Percentiles rank a stretch among this genome's conserved stretches.
These are phyloP conservation scores for Yamadazyma mexicana DNA, from an alignment of 1,139 yeast genomes.

Conservation along the genomic window DNA sequence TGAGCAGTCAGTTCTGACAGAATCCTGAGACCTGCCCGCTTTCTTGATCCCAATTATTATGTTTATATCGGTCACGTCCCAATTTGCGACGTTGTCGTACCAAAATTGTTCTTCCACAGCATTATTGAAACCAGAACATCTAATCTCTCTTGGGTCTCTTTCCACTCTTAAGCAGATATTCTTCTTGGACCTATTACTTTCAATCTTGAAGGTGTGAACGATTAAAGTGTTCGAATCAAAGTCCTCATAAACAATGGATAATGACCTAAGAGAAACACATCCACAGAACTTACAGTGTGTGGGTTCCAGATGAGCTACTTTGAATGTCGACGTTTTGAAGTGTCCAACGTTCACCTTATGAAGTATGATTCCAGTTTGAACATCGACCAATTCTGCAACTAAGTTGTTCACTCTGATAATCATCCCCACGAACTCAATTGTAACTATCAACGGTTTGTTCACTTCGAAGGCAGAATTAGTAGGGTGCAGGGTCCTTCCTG, in stretches of 20 bases:
- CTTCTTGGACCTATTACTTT: constrained; percentile 67
- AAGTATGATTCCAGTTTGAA: constrained; percentile 70
- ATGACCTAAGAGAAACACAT: constrained; percentile 73
- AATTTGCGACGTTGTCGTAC: constrained; percentile 64
- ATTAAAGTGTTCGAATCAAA: constrained; percentile 56
- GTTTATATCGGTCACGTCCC: constrained; percentile 79
- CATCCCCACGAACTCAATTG: constrained; percentile 61
- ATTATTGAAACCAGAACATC: constrained; percentile 82
- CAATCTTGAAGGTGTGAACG: constrained; percentile 71
- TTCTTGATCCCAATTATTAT: constrained; percentile 69
- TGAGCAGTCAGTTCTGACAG: too few species aligned
- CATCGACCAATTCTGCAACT: constrained; percentile 68
- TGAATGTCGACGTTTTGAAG: constrained; percentile 59
- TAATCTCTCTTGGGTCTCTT: constrained; percentile 86
- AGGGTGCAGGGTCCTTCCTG: neutral
- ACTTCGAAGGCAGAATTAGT: constrained; percentile 8
- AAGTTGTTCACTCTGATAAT: constrained; percentile 55
- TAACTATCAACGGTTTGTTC: constrained; percentile 15
- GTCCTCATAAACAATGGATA: constrained; percentile 72
- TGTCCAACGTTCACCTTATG: constrained; percentile 59
- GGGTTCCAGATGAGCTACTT: constrained; percentile 79
- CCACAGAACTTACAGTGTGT: constrained; percentile 91
- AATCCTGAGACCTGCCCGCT: too few species aligned
- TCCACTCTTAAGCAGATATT: constrained; percentile 85
- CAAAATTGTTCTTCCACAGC: constrained; percentile 72